Conservation (phyloP, 139 green algal species). For the Micractinium conductrix region DNA sequence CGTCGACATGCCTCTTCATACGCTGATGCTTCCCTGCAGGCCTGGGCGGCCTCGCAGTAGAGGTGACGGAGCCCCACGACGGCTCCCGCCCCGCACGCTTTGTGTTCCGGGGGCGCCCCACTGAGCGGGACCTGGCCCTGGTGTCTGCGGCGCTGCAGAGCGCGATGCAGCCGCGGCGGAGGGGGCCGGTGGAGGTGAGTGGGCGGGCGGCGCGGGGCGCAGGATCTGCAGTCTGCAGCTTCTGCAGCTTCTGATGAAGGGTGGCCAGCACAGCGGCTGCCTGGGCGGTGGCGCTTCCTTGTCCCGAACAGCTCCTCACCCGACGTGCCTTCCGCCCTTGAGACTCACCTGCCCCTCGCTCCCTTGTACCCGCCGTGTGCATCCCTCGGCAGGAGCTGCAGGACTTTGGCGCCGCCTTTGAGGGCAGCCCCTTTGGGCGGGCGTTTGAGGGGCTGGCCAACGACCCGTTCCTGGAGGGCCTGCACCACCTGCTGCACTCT, state of each 20-base stretch:
- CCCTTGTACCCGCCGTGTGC: not conserved
- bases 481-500: conserved; percentile 25
- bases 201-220: not conserved
- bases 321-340: no score
- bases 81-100: not conserved
- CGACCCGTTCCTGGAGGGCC: conserved; percentile 26
- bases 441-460: not conserved
- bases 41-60: conserved; percentile 20
- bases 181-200: not conserved
- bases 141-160: conserved; percentile 5
- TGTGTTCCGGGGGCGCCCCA: not conserved
- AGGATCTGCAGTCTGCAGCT: no score
- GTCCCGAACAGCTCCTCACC: no score
- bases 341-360: not conserved
- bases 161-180: conserved; percentile 25
- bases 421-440: conserved; percentile 9
- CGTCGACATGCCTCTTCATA: no score
- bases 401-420: conserved; percentile 11
- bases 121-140: not conserved
- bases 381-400: not conserved
- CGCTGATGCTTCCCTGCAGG: not conserved
- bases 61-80: conserved; percentile 23
- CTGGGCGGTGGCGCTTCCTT: no score
- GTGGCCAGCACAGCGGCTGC: no score
- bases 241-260: no score